These are phyloP conservation scores for Pseudevernia furfuracea DNA, from an alignment of 495 filamentous ascomycete genomes.

Conservation along the genomic window DNA sequence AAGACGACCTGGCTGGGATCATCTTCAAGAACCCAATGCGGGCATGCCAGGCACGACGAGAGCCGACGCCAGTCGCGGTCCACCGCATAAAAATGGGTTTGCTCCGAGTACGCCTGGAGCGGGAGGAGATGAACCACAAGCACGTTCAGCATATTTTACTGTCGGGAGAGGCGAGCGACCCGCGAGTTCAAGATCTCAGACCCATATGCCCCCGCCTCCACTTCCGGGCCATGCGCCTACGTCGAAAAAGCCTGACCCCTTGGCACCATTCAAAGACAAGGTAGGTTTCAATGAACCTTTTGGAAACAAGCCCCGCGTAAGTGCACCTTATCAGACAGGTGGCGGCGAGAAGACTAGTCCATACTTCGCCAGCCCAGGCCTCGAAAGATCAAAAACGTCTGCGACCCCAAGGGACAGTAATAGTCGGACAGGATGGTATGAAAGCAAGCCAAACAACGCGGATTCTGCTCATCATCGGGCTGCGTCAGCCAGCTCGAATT, in stretches of 20 bases:
- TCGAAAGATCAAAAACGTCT: slow-evolving; percentile 42
- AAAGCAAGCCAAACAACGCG: slow-evolving; percentile 14
- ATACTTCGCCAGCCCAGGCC: slow-evolving; percentile 39
- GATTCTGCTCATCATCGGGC: slow-evolving; percentile 18
- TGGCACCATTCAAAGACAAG: slow-evolving; percentile 12
- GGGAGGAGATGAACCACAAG: slow-evolving; percentile 50
- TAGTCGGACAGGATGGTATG: slow-evolving; percentile 19
- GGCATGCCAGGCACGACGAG: slow-evolving; percentile 32
- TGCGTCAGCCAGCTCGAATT: slow-evolving; percentile 17
- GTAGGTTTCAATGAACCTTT: slow-evolving; percentile 17
- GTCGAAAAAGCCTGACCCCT: slow-evolving; percentile 28
- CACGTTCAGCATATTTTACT: slow-evolving; percentile 45
- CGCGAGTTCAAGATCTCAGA: slow-evolving; percentile 26
- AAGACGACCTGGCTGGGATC: slow-evolving; percentile 40
- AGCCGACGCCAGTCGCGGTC: slow-evolving; percentile 36
- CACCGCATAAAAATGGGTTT: slow-evolving; percentile 45
- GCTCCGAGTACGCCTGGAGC: slow-evolving; percentile 47
- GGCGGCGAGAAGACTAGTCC: slow-evolving; percentile 58
- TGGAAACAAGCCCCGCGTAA: slow-evolving; percentile 41
- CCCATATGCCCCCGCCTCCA: slow-evolving; percentile 20
- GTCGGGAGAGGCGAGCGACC: slow-evolving; percentile 35
- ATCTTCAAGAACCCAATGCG: slow-evolving; percentile 31
- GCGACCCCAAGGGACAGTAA: slow-evolving; percentile 36
- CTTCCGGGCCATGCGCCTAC: slow-evolving; percentile 19
- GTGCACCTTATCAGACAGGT: slow-evolving; percentile 60